Evolutionary conservation across 805 yeast species (phyloP), one percentile per base, ranked within the genome.

Genomic region (Candida ponderosae): DNA sequence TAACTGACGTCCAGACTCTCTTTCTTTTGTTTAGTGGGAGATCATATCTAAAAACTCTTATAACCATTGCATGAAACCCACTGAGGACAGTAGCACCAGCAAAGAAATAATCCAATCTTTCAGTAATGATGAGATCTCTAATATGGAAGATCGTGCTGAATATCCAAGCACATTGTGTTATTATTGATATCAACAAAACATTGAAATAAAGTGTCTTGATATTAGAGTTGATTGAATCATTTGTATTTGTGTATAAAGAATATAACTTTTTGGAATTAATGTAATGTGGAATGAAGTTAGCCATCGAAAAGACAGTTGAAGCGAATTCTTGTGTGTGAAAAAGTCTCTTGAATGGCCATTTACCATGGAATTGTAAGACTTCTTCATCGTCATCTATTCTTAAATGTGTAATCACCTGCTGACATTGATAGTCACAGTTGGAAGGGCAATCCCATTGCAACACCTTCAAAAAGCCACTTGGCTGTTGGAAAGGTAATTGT

Each of bases 341-440:
- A 0, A 83, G 53, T 35, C 98, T 68, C 15, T 66, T 43, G 51
- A 93, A 93, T 3, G 97, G 97, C 98, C 98, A 93, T 62, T 93
- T 93, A 0, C 98, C 98, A 58, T 93, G 96, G 61, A 86, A 93
- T 57, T 93, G 98, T 30, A 70, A 70, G 0, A 86, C 63, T 39
- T 76, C 79, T 41, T 71, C 67, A n/a, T 69, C 66, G 3, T 59
- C 45, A 0, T 40, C 45, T 14, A 62, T 59, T 18, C 95, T 65
- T 29, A 72, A 63, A 2, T 53, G 50, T 0, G 96, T 88, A 32
- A 90, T 65, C 8, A 75, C 54, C 39, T 87, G 78, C 57, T 93
- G 97, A 57, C 98, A 93, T 48, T 79, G 82, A 58, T 93, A 93
- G 60, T 93, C 97, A 60, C 98, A 93, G 53, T 93, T 79, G 21